Evolutionary conservation across 139 green algal species (phyloP), one percentile per base, ranked within the genome.

Genomic region (Zygnema circumcarinatum): DNA sequence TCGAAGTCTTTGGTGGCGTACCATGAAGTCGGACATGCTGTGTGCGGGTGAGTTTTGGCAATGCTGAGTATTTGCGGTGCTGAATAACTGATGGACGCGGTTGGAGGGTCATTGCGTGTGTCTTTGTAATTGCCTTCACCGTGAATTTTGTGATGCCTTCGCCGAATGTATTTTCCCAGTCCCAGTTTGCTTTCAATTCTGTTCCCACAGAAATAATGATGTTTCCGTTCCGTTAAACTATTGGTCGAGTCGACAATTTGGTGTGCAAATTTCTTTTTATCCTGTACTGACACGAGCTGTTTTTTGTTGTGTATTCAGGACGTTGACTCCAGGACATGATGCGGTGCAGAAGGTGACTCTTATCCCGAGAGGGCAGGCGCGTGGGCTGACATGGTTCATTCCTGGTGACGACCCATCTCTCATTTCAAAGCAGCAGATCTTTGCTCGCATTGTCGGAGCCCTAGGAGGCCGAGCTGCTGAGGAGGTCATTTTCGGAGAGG

Each of bases 321-420:
- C 96, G 32, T 91, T 99, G 38, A 98, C 94, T 1, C 91, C 95
- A 31, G 97, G 97, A 72, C 97, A 99, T 88, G 97, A 99, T 92
- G 88, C 96, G 7, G 97, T 99, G 79, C 97, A 99, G 94, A 99
- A 99, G 94, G 97, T 99, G 0, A 99, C 97, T 1, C 93, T 99
- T 1, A 96, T 99, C 75, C 97, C 97, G 1, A 94, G 97, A 81
- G 97, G 97, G 35, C 97, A 99, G 94, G 97, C 97, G 0, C 92
- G 94, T 35, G 97, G 97, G 31, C 94, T 99, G 7, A 99, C 97
- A 29, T 99, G 97, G 97, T 99, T 98, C 93, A 94, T 98, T 62
- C 96, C 96, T 2, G 93, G 95, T 54, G 97, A 99, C 86, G 97
- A 99, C 90, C 95, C 97, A 54, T 95, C 93, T 32, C 94, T 99